Evolutionary conservation across 306 rosid genomes (phyloP), one percentile per base, ranked within the genome.

Genomic region (Vicia sativa): DNA sequence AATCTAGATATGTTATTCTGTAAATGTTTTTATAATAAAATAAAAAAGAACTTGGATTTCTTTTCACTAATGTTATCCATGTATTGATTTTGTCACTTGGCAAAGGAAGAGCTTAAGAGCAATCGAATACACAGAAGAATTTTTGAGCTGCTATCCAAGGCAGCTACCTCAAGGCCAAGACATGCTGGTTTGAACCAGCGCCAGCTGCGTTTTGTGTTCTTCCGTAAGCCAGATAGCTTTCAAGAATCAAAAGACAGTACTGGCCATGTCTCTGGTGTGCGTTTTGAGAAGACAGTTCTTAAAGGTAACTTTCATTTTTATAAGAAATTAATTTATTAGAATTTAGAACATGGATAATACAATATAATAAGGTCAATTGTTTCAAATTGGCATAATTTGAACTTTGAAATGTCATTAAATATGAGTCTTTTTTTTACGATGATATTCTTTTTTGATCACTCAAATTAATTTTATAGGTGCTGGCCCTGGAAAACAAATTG

Each of bases 71-170:
- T 80, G 70, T 67, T 73, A 46, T 77, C 57, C 61, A 29, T 75
- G 53, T 18, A 3, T 79, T 58, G 56, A 67, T 78, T 63, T 60
- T 85, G 56, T 72, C 82, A 52, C 71, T 84, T 77, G 78, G 79
- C 70, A 75, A 88, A 93, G 98, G 95, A 88, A 86, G 98, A 90
- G 83, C 70, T 93, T 80, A 93, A 85, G 82, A 83, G 80, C 74
- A 86, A 14, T 77, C 82, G 95, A 68, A 93, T 93, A 71, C 89
- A 72, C 42, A 85, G 88, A 77, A 85, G 96, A 81, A 87, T 93
- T 75, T 77, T 82, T 79, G 97, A 90, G 73, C 80, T 93, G 81
- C 87, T 93, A 46, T 84, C 89, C 65, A 90, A 90, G 85, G 95
- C 91, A 65, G 91, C 87, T 15, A 70, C 76, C 45, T 52, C 87